phyloP scores from a whole-genome alignment of 306 rosid genomes.

The Fragaria vesca region DNA sequence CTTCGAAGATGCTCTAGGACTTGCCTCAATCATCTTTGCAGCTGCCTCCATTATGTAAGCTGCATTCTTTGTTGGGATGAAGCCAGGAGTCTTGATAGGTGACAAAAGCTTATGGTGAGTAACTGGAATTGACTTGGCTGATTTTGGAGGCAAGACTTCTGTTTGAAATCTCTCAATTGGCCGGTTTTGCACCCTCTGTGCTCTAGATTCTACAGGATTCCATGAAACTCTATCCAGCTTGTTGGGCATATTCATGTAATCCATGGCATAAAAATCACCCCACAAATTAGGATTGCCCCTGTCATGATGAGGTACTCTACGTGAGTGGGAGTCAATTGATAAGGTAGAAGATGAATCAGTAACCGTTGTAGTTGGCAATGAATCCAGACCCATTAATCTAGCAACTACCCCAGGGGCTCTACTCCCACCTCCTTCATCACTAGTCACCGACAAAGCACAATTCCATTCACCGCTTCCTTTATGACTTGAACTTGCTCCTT shows the following conservation, averaged over 20 bases:
- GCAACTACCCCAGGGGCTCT: slow-evolving; percentile 86
- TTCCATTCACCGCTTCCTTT: slow-evolving; percentile 49
- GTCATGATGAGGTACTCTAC: slow-evolving; percentile 43
- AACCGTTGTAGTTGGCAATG: slow-evolving; percentile 54
- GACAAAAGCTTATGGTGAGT: slow-evolving; percentile 84
- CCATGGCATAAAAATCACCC: slow-evolving; percentile 38
- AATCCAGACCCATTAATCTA: slow-evolving; percentile 91
- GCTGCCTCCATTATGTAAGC: slow-evolving; percentile 84
- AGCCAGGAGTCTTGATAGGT: slow-evolving; percentile 74
- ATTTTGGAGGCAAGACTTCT: slow-evolving; percentile 84
- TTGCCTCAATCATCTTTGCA: slow-evolving; percentile 78
- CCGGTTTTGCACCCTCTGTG: slow-evolving; percentile 42
- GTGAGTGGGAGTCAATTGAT: slow-evolving; percentile 39
- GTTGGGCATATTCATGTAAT: slow-evolving; percentile 42
- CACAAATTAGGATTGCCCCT: slow-evolving; percentile 32
- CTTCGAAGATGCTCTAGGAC: slow-evolving; percentile 58
- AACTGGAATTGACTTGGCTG: slow-evolving; percentile 81
- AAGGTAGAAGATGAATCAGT: slow-evolving; percentile 45
- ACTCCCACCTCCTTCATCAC: slow-evolving; percentile 67
- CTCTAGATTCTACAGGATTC: slow-evolving; percentile 46
- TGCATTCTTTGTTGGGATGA: slow-evolving; percentile 48
- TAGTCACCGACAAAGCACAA: slow-evolving; percentile 43
- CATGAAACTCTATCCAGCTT: slow-evolving; percentile 51
- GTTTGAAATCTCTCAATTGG: slow-evolving; percentile 75
- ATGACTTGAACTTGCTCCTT: slow-evolving; percentile 56